Percentiles rank a stretch among this genome's conserved stretches.
Evolutionary conservation across 140 eudicot species (phyloP).

Genomic region (Ambrosia hybrid): DNA sequence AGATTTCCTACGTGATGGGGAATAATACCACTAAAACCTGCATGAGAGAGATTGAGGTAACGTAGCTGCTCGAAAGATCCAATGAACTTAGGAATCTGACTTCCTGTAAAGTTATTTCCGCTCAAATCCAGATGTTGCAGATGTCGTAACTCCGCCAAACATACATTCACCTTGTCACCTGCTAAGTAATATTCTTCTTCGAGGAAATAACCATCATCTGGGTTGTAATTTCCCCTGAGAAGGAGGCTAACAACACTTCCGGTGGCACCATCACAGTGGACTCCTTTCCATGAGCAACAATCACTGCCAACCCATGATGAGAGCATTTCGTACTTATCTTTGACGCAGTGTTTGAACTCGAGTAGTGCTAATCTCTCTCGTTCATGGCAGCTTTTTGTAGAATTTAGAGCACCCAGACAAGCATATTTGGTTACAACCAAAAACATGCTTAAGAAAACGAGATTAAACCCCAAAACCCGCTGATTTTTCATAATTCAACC

Average conservation of each 20-base stretch:
- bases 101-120: not conserved
- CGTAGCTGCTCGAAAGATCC: constrained; percentile 3
- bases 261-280: not conserved
- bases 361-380: not conserved
- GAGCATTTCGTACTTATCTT: not conserved
- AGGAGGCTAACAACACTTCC: not conserved
- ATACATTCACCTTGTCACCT: no score
- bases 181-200: not conserved
- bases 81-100: constrained; percentile 2
- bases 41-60: not conserved
- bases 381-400: not conserved
- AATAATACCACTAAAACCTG: not conserved
- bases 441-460: not conserved
- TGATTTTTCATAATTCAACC: not conserved
- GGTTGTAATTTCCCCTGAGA: not conserved
- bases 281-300: not conserved
- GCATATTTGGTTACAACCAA: not conserved
- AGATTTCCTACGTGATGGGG: not conserved
- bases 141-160: no score
- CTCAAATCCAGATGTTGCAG: not conserved
- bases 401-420: not conserved
- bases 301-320: not conserved
- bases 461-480: not conserved
- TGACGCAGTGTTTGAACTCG: not conserved
- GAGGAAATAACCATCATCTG: not conserved